Percentiles rank a stretch among this genome's conserved stretches.
phyloP scores from a whole-genome alignment of 2,329 filamentous ascomycete species.

The Hypoxylon sp. region DNA sequence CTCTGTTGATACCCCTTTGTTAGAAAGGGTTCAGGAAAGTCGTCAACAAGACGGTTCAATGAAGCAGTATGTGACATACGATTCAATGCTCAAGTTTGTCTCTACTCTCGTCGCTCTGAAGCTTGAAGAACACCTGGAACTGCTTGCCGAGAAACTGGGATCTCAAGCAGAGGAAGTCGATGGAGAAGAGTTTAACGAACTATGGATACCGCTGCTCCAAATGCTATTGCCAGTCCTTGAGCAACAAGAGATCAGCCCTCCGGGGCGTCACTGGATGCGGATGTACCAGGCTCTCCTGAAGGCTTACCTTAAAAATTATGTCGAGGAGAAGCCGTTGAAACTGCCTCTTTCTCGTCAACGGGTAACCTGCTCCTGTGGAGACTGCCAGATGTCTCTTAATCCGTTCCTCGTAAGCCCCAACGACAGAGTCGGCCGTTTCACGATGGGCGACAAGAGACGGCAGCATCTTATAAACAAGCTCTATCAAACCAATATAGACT shows the following conservation, averaged over 20 bases:
- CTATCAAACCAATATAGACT: slow-evolving; percentile 37
- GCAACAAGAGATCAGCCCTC: slow-evolving; percentile 25
- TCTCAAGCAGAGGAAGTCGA: slow-evolving; percentile 37
- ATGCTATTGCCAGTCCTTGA: slow-evolving; percentile 40
- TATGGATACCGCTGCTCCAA: slow-evolving; percentile 55
- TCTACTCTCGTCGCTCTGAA: slow-evolving; percentile 39
- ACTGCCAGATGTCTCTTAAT: slow-evolving; percentile 49
- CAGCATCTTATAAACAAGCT: slow-evolving; percentile 47
- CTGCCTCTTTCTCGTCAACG: slow-evolving; percentile 9
- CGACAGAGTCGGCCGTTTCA: slow-evolving; percentile 26
- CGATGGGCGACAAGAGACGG: slow-evolving; percentile 39
- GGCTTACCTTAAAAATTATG: slow-evolving; percentile 45
- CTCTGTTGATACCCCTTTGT: not conserved
- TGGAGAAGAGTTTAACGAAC: slow-evolving; percentile 35
- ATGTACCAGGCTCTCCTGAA: slow-evolving; percentile 48
- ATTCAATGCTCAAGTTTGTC: slow-evolving; percentile 29
- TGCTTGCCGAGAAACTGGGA: slow-evolving; percentile 44
- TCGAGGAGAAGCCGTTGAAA: slow-evolving; percentile 42
- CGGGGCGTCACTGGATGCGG: slow-evolving; percentile 42
- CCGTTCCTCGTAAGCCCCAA: slow-evolving; percentile 47
- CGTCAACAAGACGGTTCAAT: not conserved
- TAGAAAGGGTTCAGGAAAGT: not conserved
- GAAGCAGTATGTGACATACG: slow-evolving; percentile 11
- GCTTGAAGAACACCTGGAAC: slow-evolving; percentile 37
- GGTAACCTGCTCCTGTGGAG: slow-evolving; percentile 46